Base-by-base conservation (phyloP, 2,329 filamentous ascomycete species). In the Microsporum canis region DNA sequence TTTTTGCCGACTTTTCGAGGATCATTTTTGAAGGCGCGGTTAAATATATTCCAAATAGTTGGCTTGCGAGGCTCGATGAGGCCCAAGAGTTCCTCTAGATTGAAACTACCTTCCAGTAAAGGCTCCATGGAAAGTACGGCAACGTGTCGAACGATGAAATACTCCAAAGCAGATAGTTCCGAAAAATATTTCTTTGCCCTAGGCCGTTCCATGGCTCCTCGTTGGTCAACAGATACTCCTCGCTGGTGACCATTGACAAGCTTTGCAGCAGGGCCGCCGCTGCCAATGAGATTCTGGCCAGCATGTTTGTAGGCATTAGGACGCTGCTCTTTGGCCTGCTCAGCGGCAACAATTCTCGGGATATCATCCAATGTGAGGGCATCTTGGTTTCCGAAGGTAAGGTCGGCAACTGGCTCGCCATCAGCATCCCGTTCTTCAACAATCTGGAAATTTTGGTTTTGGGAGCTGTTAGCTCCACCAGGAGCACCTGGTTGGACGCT, bases 41-140 rank as follows among this genome's bases (percentile, higher is more conserved):
- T 92, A 65, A 99, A 91, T 68, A 96, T 96, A 73, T 92, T 94
- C 94, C 94, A 99, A 75, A 99, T 96, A 0, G 89, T 97, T 29
- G 89, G 85, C 64, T 96, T 95, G 70, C 89, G 87, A 1, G 89
- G 90, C 74, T 99, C 94, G 64, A 99, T 97, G 57, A 99, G 84
- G 63, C 89, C 85, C 12, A 97, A 82, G 1, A 99, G 80, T 70
- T 99, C 94, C 66, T 97, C 94, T 62, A 97, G 82, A n/a, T 87
- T 88, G 74, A 97, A 97, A 67, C 95, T 86, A 2, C 86, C 85
- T 68, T 95, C 91, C 3, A 99, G 80, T 73, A 97, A 80, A 5
- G 94, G 91, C 66, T 96, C 90, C 86, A 99, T 95, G 0, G 89
- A 92, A 62, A 99, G 79, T 4, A 99, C 94, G 7, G 94, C 94